phyloP scores from a whole-genome alignment of 331 rosid genomes.

The Pyrus hybrid region DNA sequence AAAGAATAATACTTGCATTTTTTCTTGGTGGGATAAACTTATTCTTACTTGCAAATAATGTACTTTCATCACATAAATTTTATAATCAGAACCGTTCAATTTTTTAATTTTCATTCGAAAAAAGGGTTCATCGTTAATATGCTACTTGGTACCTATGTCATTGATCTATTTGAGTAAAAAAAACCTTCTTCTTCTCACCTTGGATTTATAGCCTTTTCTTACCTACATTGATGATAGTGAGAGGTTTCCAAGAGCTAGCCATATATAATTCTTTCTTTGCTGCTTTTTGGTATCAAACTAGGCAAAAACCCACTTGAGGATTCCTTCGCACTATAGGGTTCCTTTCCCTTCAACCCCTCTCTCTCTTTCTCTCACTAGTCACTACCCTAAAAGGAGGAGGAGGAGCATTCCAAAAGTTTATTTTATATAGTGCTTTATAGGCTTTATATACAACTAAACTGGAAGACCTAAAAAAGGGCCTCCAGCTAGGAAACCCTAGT shows the following conservation, averaged over 20 bases:
- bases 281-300: constrained; percentile 33
- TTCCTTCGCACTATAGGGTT: constrained; percentile 43
- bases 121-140: no score
- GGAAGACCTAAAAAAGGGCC: neutral
- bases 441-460: constrained; percentile 1
- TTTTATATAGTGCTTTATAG: constrained; percentile 26
- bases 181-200: neutral
- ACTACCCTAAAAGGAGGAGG: constrained; percentile 25
- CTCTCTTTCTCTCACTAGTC: neutral
- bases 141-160: no score
- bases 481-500: constrained; percentile 6
- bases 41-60: no score
- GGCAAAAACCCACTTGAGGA: constrained; percentile 45
- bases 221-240: no score
- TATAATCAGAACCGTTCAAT: no score
- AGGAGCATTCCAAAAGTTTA: constrained; percentile 9
- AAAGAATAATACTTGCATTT: no score
- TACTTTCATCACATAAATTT: no score
- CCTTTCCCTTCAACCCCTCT: constrained; percentile 21
- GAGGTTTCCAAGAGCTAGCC: neutral
- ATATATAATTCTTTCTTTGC: neutral
- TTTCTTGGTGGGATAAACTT: no score
- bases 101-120: no score
- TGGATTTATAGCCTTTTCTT: neutral
- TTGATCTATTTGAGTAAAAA: neutral